A percentile compares a stretch with the other conserved stretches of the same genome.
Evolutionary conservation across 371 early-diverging fungal species (phyloP).

Genomic region (Basidiobolus heterosporus): DNA sequence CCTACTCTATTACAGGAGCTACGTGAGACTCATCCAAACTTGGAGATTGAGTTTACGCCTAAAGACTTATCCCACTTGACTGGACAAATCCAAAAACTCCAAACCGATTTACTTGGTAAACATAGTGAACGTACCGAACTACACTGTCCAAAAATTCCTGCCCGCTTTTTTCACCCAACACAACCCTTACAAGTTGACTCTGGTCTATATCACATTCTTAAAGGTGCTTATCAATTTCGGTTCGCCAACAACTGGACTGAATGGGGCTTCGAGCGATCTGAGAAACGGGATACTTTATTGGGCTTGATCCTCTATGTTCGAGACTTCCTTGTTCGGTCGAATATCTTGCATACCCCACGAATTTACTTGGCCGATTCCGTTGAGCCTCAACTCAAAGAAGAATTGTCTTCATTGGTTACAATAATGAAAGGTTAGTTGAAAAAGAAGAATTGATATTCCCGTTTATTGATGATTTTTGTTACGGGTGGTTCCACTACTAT

Average conservation of each 20-base stretch:
- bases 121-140: slow-evolving; percentile 11
- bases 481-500: too few relatives aligned
- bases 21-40: slow-evolving; percentile 10
- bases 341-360: slow-evolving; percentile 16
- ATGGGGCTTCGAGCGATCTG: slow-evolving; percentile 28
- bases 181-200: slow-evolving; percentile 13
- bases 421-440: slow-evolving; percentile 23
- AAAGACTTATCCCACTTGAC: slow-evolving; percentile 29
- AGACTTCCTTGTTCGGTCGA: slow-evolving; percentile 12
- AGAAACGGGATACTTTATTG: slow-evolving; percentile 17
- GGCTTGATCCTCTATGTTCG: slow-evolving; percentile 25
- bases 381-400: slow-evolving; percentile 16
- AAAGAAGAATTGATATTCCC: too few relatives aligned
- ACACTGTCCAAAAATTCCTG: slow-evolving; percentile 18
- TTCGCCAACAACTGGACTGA: slow-evolving; percentile 20
- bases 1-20: slow-evolving; percentile 20
- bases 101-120: slow-evolving; percentile 30
- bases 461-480: too few relatives aligned
- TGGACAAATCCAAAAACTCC: slow-evolving; percentile 37
- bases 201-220: slow-evolving; percentile 26
- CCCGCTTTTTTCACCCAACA: slow-evolving; percentile 26
- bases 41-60: slow-evolving; percentile 17
- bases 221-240: slow-evolving; percentile 27
- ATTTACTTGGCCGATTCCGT: slow-evolving; percentile 30
- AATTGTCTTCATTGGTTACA: slow-evolving; percentile 15